Evolutionary conservation across 805 yeast species (phyloP).

Genomic region (Saturnispora kantuleensis): DNA sequence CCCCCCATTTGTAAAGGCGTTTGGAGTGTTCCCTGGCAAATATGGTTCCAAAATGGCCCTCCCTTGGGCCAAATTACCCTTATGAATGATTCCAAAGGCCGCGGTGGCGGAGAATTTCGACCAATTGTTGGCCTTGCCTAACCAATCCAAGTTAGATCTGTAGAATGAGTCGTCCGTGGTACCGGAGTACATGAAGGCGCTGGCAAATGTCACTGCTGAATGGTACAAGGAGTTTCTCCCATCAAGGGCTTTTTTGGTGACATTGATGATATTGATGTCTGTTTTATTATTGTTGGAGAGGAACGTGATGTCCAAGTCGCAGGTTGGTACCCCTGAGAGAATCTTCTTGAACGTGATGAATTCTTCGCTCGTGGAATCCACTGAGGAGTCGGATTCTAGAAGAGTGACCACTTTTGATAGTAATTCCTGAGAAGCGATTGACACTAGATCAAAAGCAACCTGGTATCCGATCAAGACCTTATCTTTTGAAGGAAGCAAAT

Average conservation of each 20-base stretch:
- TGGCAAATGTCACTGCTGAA: constrained; percentile 89
- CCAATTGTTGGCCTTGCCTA: constrained; percentile 97
- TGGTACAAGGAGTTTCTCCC: constrained; percentile 92
- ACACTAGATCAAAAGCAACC: constrained; percentile 90
- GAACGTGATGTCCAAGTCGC: constrained; percentile 86
- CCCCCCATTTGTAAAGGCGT: constrained; percentile 92
- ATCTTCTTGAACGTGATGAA: constrained; percentile 42
- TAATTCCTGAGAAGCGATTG: constrained; percentile 84
- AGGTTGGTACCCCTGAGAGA: constrained; percentile 85
- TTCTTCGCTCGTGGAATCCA: constrained; percentile 22
- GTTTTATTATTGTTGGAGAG: constrained; percentile 79
- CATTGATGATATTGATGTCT: constrained; percentile 71
- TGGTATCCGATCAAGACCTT: constrained; percentile 66
- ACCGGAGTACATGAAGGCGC: constrained; percentile 92
- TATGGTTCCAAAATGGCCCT: constrained; percentile 80
- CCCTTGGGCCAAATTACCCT: constrained; percentile 89
- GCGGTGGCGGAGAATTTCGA: constrained; percentile 97
- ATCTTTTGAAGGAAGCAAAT: constrained; percentile 34
- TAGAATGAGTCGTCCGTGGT: constrained; percentile 92
- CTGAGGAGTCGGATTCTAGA: constrained; percentile 24
- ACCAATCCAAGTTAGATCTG: constrained; percentile 86
- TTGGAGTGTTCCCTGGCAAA: constrained; percentile 70
- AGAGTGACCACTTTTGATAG: constrained; percentile 44
- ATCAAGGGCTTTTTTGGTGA: constrained; percentile 72
- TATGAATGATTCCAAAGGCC: constrained; percentile 93